These are phyloP conservation scores for Pyricularia pennisetigena DNA, from an alignment of 2,329 filamentous ascomycete genomes.

Conservation along the genomic window DNA sequence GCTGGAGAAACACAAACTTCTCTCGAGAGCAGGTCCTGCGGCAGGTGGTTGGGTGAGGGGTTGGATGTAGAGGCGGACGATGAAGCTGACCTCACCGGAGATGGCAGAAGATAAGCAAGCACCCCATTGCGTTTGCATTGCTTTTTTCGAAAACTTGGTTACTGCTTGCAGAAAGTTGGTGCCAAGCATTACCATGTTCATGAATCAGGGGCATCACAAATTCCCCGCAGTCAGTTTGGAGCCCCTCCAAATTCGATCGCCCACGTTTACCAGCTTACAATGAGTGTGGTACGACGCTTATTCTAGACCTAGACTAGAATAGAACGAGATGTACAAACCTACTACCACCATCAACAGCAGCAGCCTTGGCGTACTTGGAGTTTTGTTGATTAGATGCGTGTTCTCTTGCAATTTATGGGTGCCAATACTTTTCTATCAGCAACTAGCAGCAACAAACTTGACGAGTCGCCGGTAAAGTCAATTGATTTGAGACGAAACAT, in stretches of 20 bases:
- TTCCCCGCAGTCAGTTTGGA: neutral
- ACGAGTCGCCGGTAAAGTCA: neutral
- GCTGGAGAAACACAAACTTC: conserved; percentile 64
- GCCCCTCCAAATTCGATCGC: neutral
- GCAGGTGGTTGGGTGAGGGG: conserved; percentile 18
- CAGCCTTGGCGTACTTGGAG: neutral
- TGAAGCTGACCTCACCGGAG: neutral
- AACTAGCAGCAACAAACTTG: neutral
- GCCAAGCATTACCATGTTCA: neutral
- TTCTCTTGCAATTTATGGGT: neutral
- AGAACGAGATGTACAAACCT: neutral
- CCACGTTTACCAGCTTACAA: neutral
- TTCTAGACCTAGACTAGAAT: neutral
- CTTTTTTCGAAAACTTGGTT: neutral
- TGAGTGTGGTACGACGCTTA: neutral
- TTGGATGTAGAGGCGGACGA: neutral
- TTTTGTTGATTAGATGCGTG: neutral
- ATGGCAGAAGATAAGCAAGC: neutral
- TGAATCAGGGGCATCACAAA: neutral
- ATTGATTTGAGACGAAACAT: neutral
- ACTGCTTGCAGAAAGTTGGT: neutral
- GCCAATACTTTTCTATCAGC: neutral
- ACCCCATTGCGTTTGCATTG: too few relatives aligned
- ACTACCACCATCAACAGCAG: neutral
- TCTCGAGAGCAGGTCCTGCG: conserved; percentile 31